Conservation (phyloP, 164 flowering plant genomes). For the Piper longum region DNA sequence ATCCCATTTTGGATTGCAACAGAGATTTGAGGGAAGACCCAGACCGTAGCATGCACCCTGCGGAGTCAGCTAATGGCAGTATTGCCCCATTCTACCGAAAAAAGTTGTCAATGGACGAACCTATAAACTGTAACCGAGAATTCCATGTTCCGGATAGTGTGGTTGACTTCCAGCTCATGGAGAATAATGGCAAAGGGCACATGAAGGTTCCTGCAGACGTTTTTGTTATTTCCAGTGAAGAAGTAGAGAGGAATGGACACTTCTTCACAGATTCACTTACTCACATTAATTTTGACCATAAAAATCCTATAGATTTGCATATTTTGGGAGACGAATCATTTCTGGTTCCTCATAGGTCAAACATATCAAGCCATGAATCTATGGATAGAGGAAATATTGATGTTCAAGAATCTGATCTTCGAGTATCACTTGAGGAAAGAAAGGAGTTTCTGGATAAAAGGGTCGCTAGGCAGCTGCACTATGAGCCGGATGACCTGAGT, state of each 20-base stretch:
- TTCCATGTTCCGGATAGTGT: slow-evolving; percentile 18
- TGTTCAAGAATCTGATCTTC: slow-evolving; percentile 56
- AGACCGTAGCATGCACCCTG: slow-evolving; percentile 18
- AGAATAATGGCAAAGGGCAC: slow-evolving; percentile 29
- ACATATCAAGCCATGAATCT: slow-evolving; percentile 27
- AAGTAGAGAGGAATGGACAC: slow-evolving; percentile 14
- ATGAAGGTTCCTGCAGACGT: slow-evolving; percentile 37
- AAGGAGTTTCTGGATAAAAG: slow-evolving; percentile 12
- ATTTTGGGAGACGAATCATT: slow-evolving; percentile 62
- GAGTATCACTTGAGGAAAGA: slow-evolving; percentile 21
- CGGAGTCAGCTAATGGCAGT: slow-evolving; percentile 26
- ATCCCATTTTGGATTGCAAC: slow-evolving; percentile 6
- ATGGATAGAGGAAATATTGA: slow-evolving; percentile 25
- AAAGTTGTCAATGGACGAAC: slow-evolving; percentile 33
- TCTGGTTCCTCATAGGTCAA: slow-evolving; percentile 51
- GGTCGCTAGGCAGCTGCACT: slow-evolving; percentile 23
- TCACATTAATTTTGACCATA: slow-evolving; percentile 26
- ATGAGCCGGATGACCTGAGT: slow-evolving; percentile 70
- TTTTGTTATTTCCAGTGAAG: slow-evolving; percentile 36
- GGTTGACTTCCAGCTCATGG: slow-evolving; percentile 22
- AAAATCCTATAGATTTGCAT: slow-evolving; percentile 8
- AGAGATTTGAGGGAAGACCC: slow-evolving; percentile 14
- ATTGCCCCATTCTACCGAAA: slow-evolving; percentile 5
- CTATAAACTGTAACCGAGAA: slow-evolving; percentile 17
- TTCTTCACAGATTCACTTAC: slow-evolving; percentile 35